Percentiles rank a stretch among this genome's conserved stretches.
Evolutionary conservation across 164 flowering plant species (phyloP).

Genomic region (Dillenia suffruticosa): DNA sequence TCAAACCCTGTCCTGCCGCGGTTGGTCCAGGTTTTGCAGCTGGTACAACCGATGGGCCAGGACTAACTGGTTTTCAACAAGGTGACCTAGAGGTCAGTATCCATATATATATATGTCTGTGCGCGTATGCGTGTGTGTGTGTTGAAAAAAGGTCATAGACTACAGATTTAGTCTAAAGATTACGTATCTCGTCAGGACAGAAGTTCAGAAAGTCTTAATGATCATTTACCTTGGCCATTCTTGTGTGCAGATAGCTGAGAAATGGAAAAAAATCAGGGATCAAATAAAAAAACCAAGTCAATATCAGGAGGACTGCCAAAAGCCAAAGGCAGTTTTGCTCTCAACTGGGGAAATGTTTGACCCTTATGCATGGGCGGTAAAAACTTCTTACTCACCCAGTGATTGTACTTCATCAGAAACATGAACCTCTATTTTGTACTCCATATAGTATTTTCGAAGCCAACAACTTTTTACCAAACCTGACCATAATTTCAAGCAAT

Average conservation of each 20-base stretch:
- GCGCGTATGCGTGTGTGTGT: too few species aligned
- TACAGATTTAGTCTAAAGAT: too few species aligned
- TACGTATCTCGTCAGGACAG: too few species aligned
- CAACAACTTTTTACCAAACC: too few species aligned
- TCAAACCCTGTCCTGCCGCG: constrained; percentile 60
- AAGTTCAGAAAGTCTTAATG: too few species aligned
- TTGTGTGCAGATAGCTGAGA: constrained; percentile 30
- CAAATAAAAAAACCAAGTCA: constrained; percentile 39
- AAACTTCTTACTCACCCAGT: neutral
- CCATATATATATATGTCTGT: neutral
- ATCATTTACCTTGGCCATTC: neutral
- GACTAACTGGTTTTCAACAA: constrained; percentile 55
- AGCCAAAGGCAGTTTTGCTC: constrained; percentile 50
- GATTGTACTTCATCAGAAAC: too few species aligned
- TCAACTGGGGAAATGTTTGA: constrained; percentile 56
- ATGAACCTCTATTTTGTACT: too few species aligned
- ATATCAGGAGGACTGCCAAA: constrained; percentile 50
- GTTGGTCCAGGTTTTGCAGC: constrained; percentile 70
- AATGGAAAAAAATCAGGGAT: constrained; percentile 44
- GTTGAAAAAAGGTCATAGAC: too few species aligned
- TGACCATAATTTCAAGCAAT: too few species aligned
- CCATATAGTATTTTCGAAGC: too few species aligned
- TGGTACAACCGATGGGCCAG: constrained; percentile 75
- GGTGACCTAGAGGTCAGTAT: constrained; percentile 50
- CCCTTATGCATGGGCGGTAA: constrained; percentile 79